Base-by-base conservation (phyloP, 176 grass and related monocot genomes). In the Aegilops longissima region DNA sequence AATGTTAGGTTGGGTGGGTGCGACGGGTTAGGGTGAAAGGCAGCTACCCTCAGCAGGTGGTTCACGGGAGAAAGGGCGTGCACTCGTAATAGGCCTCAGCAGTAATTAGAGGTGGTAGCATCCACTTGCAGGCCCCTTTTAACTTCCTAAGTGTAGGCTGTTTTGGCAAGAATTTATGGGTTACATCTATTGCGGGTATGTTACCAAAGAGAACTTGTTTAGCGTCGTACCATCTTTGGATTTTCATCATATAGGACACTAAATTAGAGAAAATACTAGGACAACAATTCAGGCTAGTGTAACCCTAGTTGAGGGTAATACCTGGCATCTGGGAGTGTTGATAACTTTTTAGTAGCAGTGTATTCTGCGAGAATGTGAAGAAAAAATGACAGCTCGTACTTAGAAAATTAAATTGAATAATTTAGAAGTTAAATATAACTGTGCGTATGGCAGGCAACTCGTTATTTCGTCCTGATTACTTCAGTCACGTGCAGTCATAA, bases 341-440 rank as follows among this genome's bases (percentile, higher is more conserved):
- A 81, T 49, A 30, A 67, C 27, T 31, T 67, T 12, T 12, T 67
- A 81, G 40, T 67, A 81, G 9, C 17, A 49, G 79, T 31, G 25
- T 20, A 17, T 49, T 81, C 42, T 81, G 40, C 17, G 9, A 81
- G 17, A 21, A 81, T 14, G 5, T 67, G 3, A 67, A 81, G 5
- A 67, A 29, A 24, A 65, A 42, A 44, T 80, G 14, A 81, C 24
- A 47, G 10, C 29, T 67, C 30, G 12, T 67, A 66, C 17, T 51
- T 49, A 33, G 39, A 45, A 31, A 21, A 67, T 30, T 78, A 61
- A 36, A 33, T 36, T 66, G 27, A 42, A 51, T 31, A 33, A 27
- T 45, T 33, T 49, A 67, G 61, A 47, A 49, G 25, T 81, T 81
- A 49, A 65, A 81, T 49, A 31, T 81, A n/a, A 80, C 56, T 70